Percentiles rank a stretch among this genome's conserved stretches.
Conservation (phyloP, 2,329 filamentous ascomycete genomes). For the Xylaria hypoxylon region DNA sequence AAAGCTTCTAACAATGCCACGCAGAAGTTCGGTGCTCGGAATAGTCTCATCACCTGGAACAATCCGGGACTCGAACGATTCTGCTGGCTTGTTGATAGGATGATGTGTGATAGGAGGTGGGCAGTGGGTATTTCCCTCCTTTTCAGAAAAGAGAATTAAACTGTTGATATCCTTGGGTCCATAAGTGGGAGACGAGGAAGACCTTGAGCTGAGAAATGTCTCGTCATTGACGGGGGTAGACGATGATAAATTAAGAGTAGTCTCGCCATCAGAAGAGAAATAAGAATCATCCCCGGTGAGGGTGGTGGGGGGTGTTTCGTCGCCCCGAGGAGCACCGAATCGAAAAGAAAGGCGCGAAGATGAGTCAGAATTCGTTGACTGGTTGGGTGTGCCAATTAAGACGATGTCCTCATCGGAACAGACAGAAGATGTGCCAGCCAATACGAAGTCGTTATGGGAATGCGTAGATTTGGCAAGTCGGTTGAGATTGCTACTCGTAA, state of each 20-base stretch:
- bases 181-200: neutral
- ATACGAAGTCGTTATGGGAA: constrained; percentile 1
- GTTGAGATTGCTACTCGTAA: constrained; percentile 34
- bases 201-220: neutral
- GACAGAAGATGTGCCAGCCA: constrained; percentile 10
- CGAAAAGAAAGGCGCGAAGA: constrained; percentile 18
- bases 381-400: constrained; percentile 20
- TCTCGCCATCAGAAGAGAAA: constrained; percentile 25
- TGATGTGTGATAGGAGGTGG: neutral
- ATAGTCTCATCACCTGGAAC: neutral
- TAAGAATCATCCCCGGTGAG: constrained; percentile 29
- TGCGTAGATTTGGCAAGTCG: constrained; percentile 21
- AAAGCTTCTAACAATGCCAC: constrained; percentile 33
- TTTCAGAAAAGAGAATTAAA: neutral
- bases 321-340: constrained; percentile 7
- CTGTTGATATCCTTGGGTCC: neutral
- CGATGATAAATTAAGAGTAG: constrained; percentile 1
- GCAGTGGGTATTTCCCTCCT: neutral
- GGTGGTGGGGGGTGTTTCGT: constrained; percentile 32
- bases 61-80: neutral
- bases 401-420: constrained; percentile 32
- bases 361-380: constrained; percentile 10
- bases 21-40: constrained; percentile 15
- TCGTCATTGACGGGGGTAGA: constrained; percentile 10
- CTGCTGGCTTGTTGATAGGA: neutral